Conservation (phyloP, 768 basidiomycete genomes). For the Rossbeevera mucosa region DNA sequence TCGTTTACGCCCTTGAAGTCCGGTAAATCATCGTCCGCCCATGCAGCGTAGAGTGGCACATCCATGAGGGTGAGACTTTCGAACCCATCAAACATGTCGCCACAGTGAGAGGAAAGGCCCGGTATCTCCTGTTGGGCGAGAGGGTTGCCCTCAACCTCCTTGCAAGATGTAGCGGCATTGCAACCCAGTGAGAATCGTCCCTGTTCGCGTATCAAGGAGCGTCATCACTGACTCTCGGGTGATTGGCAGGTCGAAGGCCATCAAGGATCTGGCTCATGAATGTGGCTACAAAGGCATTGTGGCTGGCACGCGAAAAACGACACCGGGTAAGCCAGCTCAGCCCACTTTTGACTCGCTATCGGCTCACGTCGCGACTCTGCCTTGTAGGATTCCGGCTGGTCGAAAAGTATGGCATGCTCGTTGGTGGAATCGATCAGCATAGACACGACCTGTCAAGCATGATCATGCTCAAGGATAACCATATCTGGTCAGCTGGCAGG, state of each 20-base stretch:
- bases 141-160: constrained; percentile 89
- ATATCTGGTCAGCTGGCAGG: constrained; percentile 93
- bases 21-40: neutral
- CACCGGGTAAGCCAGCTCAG: constrained; percentile 54
- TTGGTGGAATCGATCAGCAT: constrained; percentile 94
- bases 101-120: constrained; percentile 84
- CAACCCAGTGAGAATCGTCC: constrained; percentile 66
- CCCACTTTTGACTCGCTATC: neutral
- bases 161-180: constrained; percentile 94
- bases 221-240: neutral
- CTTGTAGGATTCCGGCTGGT: constrained; percentile 82
- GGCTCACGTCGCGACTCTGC: constrained; percentile 10
- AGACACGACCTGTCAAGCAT: constrained; percentile 96
- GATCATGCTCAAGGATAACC: constrained; percentile 99
- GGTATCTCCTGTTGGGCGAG: constrained; percentile 87
- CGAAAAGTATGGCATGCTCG: constrained; percentile 98
- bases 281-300: constrained; percentile 84
- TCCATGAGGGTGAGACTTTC: constrained; percentile 79
- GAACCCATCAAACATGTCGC: constrained; percentile 82
- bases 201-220: neutral
- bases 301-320: constrained; percentile 96
- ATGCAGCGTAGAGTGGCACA: constrained; percentile 87
- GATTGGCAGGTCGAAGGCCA: constrained; percentile 64
- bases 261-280: constrained; percentile 72
- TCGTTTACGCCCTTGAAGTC: neutral